Conservation (phyloP, 192 early-diverging fungal species). For the Dissophora globulifera region DNA sequence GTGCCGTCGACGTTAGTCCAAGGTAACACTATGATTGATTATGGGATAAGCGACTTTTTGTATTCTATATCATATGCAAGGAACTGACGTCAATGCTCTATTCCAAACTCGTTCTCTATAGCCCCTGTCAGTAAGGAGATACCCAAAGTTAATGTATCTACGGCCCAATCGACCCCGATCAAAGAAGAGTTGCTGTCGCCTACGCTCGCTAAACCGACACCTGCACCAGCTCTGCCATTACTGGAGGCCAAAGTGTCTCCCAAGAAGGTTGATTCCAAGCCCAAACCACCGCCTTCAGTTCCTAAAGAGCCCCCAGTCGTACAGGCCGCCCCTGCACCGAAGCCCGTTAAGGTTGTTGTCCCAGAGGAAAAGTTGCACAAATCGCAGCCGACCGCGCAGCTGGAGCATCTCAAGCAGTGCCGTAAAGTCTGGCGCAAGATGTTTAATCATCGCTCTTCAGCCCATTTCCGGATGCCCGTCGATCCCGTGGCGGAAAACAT, state of each 20-base stretch:
- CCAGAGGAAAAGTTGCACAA: conserved; percentile 24
- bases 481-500: conserved; percentile 73
- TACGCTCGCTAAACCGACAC: conserved; percentile 23
- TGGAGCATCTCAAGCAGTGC: conserved; percentile 49
- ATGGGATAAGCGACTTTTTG: no score
- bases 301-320: not conserved
- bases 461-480: conserved; percentile 71
- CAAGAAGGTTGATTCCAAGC: conserved; percentile 33
- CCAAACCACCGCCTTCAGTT: conserved; percentile 19
- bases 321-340: conserved; percentile 18
- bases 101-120: not conserved
- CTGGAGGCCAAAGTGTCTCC: conserved; percentile 42
- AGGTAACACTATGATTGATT: conserved; percentile 4
- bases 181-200: conserved; percentile 51
- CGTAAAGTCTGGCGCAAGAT: conserved; percentile 55
- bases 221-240: not conserved
- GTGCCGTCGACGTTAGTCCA: not conserved
- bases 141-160: conserved; percentile 3
- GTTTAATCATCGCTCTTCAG: conserved; percentile 59
- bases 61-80: no score
- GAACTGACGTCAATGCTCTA: not conserved
- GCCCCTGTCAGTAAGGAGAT: not conserved
- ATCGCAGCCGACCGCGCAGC: conserved; percentile 13
- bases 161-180: not conserved
- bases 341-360: no score